Base-by-base conservation (phyloP, 805 yeast genomes). In the Candida verbasci region DNA sequence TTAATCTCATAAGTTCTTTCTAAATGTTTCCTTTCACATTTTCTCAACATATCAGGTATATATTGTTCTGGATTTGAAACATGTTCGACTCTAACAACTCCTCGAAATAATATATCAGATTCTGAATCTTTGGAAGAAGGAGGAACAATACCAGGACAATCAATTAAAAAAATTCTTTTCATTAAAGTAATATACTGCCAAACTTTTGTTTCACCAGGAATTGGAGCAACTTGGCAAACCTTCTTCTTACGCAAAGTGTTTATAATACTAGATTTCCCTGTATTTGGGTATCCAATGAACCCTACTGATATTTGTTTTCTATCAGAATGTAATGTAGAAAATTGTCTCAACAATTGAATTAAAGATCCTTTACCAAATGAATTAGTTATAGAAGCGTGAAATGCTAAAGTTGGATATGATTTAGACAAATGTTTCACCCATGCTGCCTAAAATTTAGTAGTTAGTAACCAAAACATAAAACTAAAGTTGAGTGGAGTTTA, bases 111-210 rank as follows among this genome's bases (percentile, higher is more conserved):
- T 52, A 91, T 87, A 60, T 91, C 97, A 18, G 95, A 80, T 57
- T 87, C 95, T 1, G 91, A 64, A 58, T 93, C 98, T 52, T 81
- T 87, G 20, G 80, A 58, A 12, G 94, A 84, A 18, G 98, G 98
- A 8, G 98, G 98, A 15, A 91, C 98, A 55, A 91, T 91, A 65
- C 98, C 98, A 2, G 98, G 98, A 71, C 98, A 93, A 65, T 91
- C 98, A 53, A 91, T 93, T 52, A 91, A 69, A 64, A 89, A 91
- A 35, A 91, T 91, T 47, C 91, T 77, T 72, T 91, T 91, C 97
- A 93, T 91, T 51, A 91, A 71, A 3, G 98, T 89, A 52, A 91
- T 89, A 68, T 91, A 91, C 70, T 91, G 98, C 98, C 98, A 91
- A 30, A 91, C 97, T 63, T 91, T 91, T 24, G 98, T 91, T 59